Evolutionary conservation across 805 yeast genomes (phyloP).

Genomic region (Huiozyma sinensis): DNA sequence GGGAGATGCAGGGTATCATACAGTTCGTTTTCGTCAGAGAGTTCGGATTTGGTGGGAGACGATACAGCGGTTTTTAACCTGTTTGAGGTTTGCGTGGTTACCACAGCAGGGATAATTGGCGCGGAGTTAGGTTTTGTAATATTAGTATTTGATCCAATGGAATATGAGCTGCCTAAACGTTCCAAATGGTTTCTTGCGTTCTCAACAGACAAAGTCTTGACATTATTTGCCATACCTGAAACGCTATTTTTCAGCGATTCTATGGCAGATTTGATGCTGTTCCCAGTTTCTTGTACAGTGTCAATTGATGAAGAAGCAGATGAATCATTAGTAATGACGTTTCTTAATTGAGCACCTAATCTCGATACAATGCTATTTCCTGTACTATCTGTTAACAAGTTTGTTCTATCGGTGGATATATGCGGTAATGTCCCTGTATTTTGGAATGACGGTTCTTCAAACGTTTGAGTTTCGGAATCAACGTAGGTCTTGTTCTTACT

Average conservation of each 20-base stretch:
- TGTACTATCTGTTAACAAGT: conserved; percentile 8
- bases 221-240: conserved; percentile 5
- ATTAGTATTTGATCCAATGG: not conserved
- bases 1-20: not conserved
- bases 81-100: not conserved
- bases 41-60: not conserved
- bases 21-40: no score
- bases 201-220: conserved; percentile 4
- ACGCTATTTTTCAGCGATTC: conserved; percentile 10
- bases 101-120: not conserved
- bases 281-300: conserved; percentile 21
- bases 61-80: not conserved
- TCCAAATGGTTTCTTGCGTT: not conserved
- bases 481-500: conserved; percentile 4
- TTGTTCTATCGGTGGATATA: not conserved
- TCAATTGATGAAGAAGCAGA: conserved; percentile 13
- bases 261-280: conserved; percentile 14
- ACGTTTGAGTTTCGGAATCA: conserved; percentile 14
- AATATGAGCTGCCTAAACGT: not conserved
- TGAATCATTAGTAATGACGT: conserved; percentile 14
- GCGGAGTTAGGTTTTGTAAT: not conserved
- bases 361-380: conserved; percentile 14
- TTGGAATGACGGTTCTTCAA: conserved; percentile 3
- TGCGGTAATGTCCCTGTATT: conserved; percentile 3
- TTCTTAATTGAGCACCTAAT: conserved; percentile 12